A percentile compares a stretch with the other conserved stretches of the same genome.
Evolutionary conservation across 257 asterid species (phyloP).

Genomic region (Coffea canephora): DNA sequence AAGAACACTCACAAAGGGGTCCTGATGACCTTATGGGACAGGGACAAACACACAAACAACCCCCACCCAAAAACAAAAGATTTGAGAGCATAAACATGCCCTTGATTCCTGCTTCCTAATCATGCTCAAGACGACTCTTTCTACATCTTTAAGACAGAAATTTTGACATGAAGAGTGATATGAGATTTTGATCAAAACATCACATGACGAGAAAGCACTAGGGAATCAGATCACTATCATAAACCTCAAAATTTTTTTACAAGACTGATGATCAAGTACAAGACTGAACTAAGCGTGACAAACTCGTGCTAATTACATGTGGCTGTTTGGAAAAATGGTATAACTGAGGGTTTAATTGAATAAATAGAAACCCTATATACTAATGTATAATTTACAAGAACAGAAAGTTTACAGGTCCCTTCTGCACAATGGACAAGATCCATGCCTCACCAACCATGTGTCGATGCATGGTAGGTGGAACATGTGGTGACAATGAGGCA

Average conservation of each 20-base stretch:
- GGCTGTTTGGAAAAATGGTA: conserved; percentile 22
- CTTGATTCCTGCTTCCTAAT: neutral
- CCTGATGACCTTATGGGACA: neutral
- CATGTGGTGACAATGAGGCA: conserved; percentile 90
- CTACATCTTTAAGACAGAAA: neutral
- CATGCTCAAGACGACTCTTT: neutral
- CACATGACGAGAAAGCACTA: neutral
- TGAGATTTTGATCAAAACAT: neutral
- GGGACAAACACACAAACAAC: neutral
- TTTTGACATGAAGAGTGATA: neutral
- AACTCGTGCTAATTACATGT: conserved; percentile 25
- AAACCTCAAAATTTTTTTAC: conserved; percentile 25
- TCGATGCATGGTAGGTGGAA: conserved; percentile 95
- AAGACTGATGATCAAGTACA: conserved; percentile 15
- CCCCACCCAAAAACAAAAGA: neutral
- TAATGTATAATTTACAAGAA: conserved; percentile 32
- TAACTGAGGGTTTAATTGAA: conserved; percentile 19
- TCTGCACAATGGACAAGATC: conserved; percentile 97
- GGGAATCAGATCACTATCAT: conserved; percentile 3
- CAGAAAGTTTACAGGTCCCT: conserved; percentile 69
- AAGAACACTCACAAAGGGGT: neutral
- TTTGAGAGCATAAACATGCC: neutral
- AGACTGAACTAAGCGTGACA: conserved; percentile 11
- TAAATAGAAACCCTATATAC: conserved; percentile 36
- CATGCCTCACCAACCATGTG: conserved; percentile 92